A percentile compares a stretch with the other conserved stretches of the same genome.
Conservation (phyloP, 2,329 filamentous ascomycete genomes). For the Ceratocystis huliohia region DNA sequence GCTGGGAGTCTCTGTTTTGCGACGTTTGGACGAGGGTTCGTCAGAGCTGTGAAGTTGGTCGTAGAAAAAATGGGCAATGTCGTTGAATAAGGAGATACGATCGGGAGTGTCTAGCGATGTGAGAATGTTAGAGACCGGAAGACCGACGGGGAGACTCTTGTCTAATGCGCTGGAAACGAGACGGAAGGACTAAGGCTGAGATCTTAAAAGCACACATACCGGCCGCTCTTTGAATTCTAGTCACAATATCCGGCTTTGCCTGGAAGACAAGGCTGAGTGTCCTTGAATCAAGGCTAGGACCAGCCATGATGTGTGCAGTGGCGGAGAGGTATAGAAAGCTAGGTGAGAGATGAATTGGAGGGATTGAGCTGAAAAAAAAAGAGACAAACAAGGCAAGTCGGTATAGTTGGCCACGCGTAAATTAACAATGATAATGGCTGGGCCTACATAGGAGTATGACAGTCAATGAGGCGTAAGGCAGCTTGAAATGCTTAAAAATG, state of each 20-base stretch:
- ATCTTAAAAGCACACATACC: conserved; percentile 30
- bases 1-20: conserved; percentile 35
- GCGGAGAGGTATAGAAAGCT: not conserved
- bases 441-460: not conserved
- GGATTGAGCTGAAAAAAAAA: not conserved
- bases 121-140: not conserved
- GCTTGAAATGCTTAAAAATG: no score
- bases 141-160: not conserved
- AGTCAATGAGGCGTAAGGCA: no score
- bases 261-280: conserved; percentile 41
- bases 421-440: not conserved
- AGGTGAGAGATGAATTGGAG: conserved; percentile 6
- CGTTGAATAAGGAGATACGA: conserved; percentile 42
- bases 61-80: conserved; percentile 40
- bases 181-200: not conserved
- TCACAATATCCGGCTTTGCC: conserved; percentile 43
- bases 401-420: not conserved
- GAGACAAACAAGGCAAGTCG: not conserved
- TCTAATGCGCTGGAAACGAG: not conserved
- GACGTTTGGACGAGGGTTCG: conserved; percentile 40
- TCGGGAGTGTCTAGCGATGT: conserved; percentile 36
- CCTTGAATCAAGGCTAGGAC: conserved; percentile 39
- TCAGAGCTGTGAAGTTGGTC: conserved; percentile 32
- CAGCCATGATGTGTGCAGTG: conserved; percentile 29
- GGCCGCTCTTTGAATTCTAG: conserved; percentile 40